phyloP scores from a whole-genome alignment of 1,284 basidiomycete genomes.

The Heterobasidion occidentale region DNA sequence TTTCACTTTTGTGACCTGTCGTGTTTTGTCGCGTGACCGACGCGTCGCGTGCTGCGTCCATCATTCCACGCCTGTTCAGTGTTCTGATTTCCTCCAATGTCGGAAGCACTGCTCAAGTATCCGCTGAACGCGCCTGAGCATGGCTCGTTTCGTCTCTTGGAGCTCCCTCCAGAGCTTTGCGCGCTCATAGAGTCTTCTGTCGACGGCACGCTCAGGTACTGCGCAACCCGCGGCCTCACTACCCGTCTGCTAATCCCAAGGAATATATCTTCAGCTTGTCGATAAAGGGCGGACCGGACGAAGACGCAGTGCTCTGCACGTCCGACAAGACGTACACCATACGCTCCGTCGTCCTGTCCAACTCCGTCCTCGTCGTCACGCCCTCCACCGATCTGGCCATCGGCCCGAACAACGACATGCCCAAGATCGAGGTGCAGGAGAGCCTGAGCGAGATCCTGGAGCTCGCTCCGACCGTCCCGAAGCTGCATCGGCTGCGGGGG shows the following conservation, averaged over 20 bases:
- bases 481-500: slow-evolving; percentile 56
- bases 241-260: not conserved
- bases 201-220: slow-evolving; percentile 6
- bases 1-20: not conserved
- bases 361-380: slow-evolving; percentile 72
- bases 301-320: slow-evolving; percentile 88
- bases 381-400: slow-evolving; percentile 32
- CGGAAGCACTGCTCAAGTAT: not conserved
- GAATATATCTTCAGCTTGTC: slow-evolving; percentile 39
- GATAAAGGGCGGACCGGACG: slow-evolving; percentile 74
- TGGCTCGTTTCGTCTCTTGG: slow-evolving; percentile 51
- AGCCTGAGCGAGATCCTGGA: slow-evolving; percentile 75
- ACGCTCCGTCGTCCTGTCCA: slow-evolving; percentile 79
- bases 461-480: slow-evolving; percentile 63
- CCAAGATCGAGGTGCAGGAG: slow-evolving; percentile 52
- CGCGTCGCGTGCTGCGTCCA: not conserved
- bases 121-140: not conserved
- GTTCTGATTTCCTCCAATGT: not conserved
- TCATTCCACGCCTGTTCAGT: not conserved
- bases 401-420: slow-evolving; percentile 17
- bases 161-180: slow-evolving; percentile 58
- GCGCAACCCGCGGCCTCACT: not conserved
- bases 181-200: slow-evolving; percentile 27
- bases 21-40: not conserved
- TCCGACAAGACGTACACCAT: slow-evolving; percentile 69